phyloP scores from a whole-genome alignment of 2,329 filamentous ascomycete species.

The Ophiocordyceps camponoti-rufipedis region DNA sequence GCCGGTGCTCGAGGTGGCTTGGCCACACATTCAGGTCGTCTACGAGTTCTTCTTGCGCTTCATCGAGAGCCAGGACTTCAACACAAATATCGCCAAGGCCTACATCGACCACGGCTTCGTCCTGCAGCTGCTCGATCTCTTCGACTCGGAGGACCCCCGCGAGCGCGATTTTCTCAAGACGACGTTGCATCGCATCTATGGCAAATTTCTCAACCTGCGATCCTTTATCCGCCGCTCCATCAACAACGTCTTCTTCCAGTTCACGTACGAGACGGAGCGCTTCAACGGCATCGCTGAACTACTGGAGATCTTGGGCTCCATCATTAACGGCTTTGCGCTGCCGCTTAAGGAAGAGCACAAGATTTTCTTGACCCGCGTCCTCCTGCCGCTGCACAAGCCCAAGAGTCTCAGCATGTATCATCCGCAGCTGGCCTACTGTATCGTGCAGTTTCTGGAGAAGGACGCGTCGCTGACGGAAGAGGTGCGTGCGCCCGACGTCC shows the following conservation, averaged over 20 bases:
- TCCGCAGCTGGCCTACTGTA: constrained; percentile 93
- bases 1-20: constrained; percentile 91
- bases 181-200: constrained; percentile 92
- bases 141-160: constrained; percentile 92
- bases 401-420: constrained; percentile 99
- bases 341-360: constrained; percentile 98
- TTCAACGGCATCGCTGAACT: constrained; percentile 98
- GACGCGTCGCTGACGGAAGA: constrained; percentile 95
- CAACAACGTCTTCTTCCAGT: constrained; percentile 99
- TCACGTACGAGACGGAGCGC: constrained; percentile 94
- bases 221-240: constrained; percentile 96
- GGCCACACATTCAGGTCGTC: constrained; percentile 98
- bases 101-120: constrained; percentile 99
- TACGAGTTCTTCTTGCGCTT: constrained; percentile 99
- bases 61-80: constrained; percentile 99
- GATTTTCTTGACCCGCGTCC: constrained; percentile 81
- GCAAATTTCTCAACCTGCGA: constrained; percentile 93
- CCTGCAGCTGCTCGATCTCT: constrained; percentile 86
- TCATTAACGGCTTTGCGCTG: constrained; percentile 96
- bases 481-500: constrained; percentile 22
- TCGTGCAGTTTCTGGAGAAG: constrained; percentile 96
- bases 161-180: constrained; percentile 98
- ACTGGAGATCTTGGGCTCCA: constrained; percentile 89
- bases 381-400: constrained; percentile 91
- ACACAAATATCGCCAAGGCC: constrained; percentile 97